These are phyloP conservation scores for Didymella glomerata DNA, from an alignment of 2,329 filamentous ascomycete genomes.

Conservation along the genomic window DNA sequence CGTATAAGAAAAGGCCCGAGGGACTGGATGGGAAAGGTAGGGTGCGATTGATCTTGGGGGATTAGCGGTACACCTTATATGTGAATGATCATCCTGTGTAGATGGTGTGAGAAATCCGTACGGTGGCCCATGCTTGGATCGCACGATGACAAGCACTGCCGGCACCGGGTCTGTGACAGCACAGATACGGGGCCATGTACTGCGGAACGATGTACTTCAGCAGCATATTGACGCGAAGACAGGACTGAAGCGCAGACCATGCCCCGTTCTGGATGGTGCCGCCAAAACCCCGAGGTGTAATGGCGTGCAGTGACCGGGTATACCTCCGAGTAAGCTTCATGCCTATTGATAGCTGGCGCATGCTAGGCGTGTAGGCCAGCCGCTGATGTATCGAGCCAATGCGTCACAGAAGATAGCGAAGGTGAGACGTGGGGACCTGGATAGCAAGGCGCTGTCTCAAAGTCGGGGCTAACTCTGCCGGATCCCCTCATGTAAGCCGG, in stretches of 20 bases:
- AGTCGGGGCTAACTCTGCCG: slow-evolving; percentile 46
- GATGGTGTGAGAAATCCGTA: slow-evolving; percentile 38
- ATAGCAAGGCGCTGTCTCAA: slow-evolving; percentile 49
- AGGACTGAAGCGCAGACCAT: slow-evolving; percentile 47
- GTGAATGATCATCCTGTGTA: slow-evolving; percentile 37
- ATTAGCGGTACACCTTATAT: slow-evolving; percentile 50
- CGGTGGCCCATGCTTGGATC: slow-evolving; percentile 44
- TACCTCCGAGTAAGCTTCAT: slow-evolving; percentile 48
- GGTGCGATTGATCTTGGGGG: slow-evolving; percentile 31
- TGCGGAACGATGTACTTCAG: slow-evolving; percentile 53
- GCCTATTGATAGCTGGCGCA: slow-evolving; percentile 51
- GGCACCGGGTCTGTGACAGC: slow-evolving; percentile 51
- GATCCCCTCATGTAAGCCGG: slow-evolving; percentile 51
- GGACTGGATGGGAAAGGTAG: slow-evolving; percentile 38
- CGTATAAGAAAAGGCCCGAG: slow-evolving; percentile 32
- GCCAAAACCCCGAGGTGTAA: slow-evolving; percentile 46
- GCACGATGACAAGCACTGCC: slow-evolving; percentile 49
- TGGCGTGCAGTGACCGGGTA: slow-evolving; percentile 48
- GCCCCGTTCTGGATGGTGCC: slow-evolving; percentile 46
- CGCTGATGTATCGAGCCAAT: slow-evolving; percentile 46
- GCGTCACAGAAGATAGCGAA: slow-evolving; percentile 50
- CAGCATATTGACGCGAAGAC: slow-evolving; percentile 53
- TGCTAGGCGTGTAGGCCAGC: slow-evolving; percentile 43
- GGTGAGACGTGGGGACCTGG: slow-evolving; percentile 50
- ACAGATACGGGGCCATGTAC: slow-evolving; percentile 50